Evolutionary conservation across 345 rosid genomes (phyloP).

Genomic region (Zanthoxylum bungeanum): DNA sequence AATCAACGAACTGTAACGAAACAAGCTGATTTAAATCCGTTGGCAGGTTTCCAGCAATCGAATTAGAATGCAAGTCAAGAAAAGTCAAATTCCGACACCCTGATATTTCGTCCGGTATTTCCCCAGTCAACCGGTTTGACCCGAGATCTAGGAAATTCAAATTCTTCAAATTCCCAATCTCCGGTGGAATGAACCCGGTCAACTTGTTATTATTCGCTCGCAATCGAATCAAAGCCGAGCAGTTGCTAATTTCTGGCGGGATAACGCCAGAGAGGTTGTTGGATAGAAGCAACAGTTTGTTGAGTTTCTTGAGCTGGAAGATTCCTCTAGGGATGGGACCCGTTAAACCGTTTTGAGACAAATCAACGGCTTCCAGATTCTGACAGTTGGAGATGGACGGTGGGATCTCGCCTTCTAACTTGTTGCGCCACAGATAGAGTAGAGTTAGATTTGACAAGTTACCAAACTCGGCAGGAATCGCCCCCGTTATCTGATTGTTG

Average conservation of each 20-base stretch:
- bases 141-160: constrained; percentile 75
- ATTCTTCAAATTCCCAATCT: constrained; percentile 55
- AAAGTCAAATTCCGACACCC: constrained; percentile 65
- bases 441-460: constrained; percentile 57
- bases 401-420: constrained; percentile 74
- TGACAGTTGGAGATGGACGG: constrained; percentile 55
- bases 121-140: constrained; percentile 61
- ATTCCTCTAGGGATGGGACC: constrained; percentile 77
- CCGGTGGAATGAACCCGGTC: constrained; percentile 52
- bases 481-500: constrained; percentile 72
- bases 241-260: constrained; percentile 67
- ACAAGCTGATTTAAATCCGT: constrained; percentile 41
- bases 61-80: constrained; percentile 77
- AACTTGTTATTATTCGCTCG: constrained; percentile 60
- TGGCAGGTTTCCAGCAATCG: constrained; percentile 62
- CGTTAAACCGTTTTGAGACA: constrained; percentile 65
- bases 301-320: constrained; percentile 58
- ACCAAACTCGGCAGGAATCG: constrained; percentile 64
- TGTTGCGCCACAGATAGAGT: constrained; percentile 81
- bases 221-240: constrained; percentile 59
- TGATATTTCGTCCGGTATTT: constrained; percentile 52
- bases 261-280: constrained; percentile 63
- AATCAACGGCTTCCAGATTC: constrained; percentile 71
- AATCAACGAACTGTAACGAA: constrained; percentile 56
- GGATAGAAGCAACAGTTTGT: constrained; percentile 75